These are phyloP conservation scores for Phytophthora nicotianae DNA, from an alignment of 352 stramenopile genomes.

Conservation along the genomic window DNA sequence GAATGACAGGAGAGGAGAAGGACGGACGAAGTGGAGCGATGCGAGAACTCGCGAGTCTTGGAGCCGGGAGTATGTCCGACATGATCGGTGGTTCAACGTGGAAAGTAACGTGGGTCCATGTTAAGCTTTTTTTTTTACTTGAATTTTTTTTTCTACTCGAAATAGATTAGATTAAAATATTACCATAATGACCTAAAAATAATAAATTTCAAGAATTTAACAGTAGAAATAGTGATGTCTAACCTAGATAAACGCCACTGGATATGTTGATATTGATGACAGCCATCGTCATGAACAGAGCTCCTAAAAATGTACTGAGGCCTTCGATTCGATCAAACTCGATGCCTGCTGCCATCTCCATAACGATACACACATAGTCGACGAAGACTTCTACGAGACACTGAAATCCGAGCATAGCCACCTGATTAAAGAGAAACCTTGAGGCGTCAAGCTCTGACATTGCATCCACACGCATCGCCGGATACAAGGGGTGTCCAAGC, in stretches of 20 bases:
- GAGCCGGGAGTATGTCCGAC: constrained; percentile 2
- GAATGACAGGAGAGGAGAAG: constrained; percentile 8
- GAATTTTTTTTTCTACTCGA: constrained; percentile 4
- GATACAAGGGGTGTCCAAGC: constrained; percentile 40
- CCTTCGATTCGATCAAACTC: constrained; percentile 33
- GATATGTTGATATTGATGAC: constrained; percentile 42
- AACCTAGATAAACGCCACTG: constrained; percentile 32
- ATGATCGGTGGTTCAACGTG: background rate
- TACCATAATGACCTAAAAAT: no score
- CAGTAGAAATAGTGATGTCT: background rate
- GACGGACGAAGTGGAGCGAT: constrained; percentile 9
- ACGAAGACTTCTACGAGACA: constrained; percentile 29
- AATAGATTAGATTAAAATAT: no score
- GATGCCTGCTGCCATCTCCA: constrained; percentile 38
- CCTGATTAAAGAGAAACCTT: constrained; percentile 17
- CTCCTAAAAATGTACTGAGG: constrained; percentile 27
- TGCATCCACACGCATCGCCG: constrained; percentile 6
- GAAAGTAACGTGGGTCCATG: no score
- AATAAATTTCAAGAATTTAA: no score
- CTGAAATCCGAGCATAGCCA: constrained; percentile 29
- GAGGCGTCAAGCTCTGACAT: constrained; percentile 21
- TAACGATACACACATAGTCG: constrained; percentile 33
- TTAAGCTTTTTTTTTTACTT: no score
- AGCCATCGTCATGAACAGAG: constrained; percentile 30
- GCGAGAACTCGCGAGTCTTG: constrained; percentile 14